These are phyloP conservation scores for Debaryomyces maramus DNA, from an alignment of 805 yeast species.

Conservation along the genomic window DNA sequence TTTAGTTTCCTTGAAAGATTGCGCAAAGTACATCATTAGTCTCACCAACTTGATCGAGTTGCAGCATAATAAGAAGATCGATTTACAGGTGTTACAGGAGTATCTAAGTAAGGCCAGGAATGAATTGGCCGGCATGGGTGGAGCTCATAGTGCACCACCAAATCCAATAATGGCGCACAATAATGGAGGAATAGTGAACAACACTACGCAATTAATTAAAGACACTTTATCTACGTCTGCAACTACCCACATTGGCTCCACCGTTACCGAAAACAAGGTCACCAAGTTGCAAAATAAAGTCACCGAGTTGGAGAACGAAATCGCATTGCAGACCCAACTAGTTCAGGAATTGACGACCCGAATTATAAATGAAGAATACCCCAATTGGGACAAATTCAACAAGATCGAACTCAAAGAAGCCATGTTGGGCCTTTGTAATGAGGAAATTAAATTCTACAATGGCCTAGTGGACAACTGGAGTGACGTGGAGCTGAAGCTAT, in stretches of 20 bases:
- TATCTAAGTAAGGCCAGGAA: conserved; percentile 69
- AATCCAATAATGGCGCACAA: conserved; percentile 27
- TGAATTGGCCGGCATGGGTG: conserved; percentile 50
- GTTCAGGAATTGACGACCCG: conserved; percentile 48
- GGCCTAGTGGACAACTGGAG: conserved; percentile 72
- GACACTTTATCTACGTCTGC: conserved; percentile 54
- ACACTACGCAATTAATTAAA: conserved; percentile 45
- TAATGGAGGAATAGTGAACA: conserved; percentile 38
- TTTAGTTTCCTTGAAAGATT: conserved; percentile 77
- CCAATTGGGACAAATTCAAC: conserved; percentile 76
- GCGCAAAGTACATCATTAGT: conserved; percentile 65
- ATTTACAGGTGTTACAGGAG: conserved; percentile 80
- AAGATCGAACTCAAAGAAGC: conserved; percentile 73
- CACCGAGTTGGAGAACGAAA: conserved; percentile 46
- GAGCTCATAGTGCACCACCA: conserved; percentile 27
- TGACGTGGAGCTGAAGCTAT: conserved; percentile 43
- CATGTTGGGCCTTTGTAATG: conserved; percentile 70
- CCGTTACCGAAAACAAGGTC: conserved; percentile 45
- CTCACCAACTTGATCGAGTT: conserved; percentile 64
- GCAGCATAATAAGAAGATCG: conserved; percentile 89
- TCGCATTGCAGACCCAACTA: conserved; percentile 41
- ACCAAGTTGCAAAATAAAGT: conserved; percentile 44
- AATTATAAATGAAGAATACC: conserved; percentile 51
- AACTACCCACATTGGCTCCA: conserved; percentile 38
- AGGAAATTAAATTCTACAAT: conserved; percentile 71